These are phyloP conservation scores for Cicer judaicum DNA, from an alignment of 306 rosid genomes.

Conservation along the genomic window DNA sequence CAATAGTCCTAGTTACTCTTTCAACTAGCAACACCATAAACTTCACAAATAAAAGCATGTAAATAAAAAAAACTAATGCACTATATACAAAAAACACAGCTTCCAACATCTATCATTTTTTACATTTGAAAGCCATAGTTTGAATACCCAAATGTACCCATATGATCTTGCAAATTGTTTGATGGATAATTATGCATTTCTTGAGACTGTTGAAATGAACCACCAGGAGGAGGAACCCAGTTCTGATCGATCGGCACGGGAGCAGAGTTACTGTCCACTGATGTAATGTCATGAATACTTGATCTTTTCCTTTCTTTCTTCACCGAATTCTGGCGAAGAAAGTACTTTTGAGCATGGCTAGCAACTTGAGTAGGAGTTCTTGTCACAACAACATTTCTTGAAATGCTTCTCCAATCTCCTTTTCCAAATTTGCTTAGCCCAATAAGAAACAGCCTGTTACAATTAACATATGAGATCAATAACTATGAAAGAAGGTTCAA, in stretches of 20 bases:
- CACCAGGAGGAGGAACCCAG: conserved; percentile 59
- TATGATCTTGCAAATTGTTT: conserved; percentile 35
- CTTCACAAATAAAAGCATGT: conserved; percentile 39
- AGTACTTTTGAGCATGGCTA: conserved; percentile 96
- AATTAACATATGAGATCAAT: neutral
- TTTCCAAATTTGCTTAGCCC: conserved; percentile 75
- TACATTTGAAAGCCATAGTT: conserved; percentile 45
- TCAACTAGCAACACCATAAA: conserved; percentile 43
- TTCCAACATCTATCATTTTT: conserved; percentile 18
- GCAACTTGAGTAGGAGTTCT: conserved; percentile 97
- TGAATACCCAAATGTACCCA: conserved; percentile 51
- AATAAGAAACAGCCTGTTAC: conserved; percentile 66
- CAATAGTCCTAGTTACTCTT: conserved; percentile 36
- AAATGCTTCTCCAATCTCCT: conserved; percentile 99
- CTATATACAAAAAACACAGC: conserved; percentile 34
- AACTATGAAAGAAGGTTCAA: neutral
- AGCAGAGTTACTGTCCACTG: conserved; percentile 56
- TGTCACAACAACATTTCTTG: conserved; percentile 82
- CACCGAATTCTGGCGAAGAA: conserved; percentile 67
- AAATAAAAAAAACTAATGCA: conserved; percentile 38
- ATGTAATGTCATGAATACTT: conserved; percentile 92
- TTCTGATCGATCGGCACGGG: conserved; percentile 55
- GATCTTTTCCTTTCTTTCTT: conserved; percentile 91
- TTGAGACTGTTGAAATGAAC: conserved; percentile 46
- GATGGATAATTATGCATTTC: conserved; percentile 47